These are phyloP conservation scores for Pichia insulana DNA, from an alignment of 805 yeast species.

Conservation along the genomic window DNA sequence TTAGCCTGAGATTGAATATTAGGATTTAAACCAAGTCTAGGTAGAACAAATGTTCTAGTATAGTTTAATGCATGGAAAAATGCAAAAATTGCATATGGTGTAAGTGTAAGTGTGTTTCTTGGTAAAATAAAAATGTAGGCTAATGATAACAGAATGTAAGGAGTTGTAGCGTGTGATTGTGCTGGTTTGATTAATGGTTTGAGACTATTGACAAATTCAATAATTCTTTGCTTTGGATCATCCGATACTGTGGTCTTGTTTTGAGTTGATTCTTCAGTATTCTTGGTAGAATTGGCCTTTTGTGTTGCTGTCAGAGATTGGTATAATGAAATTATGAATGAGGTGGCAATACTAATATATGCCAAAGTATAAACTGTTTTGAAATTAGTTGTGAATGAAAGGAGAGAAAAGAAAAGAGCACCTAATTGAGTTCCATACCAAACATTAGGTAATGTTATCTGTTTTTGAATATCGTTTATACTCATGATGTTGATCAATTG, in stretches of 20 bases:
- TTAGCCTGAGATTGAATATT: slow-evolving; percentile 11
- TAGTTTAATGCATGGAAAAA: slow-evolving; percentile 76
- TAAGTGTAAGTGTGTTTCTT: slow-evolving; percentile 48
- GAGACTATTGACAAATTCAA: slow-evolving; percentile 1
- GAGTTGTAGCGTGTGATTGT: slow-evolving; percentile 22
- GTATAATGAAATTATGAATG: slow-evolving; percentile 69
- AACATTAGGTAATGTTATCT: slow-evolving; percentile 22
- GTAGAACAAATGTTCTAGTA: slow-evolving; percentile 54
- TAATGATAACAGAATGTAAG: slow-evolving; percentile 54
- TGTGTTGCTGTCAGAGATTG: slow-evolving; percentile 38
- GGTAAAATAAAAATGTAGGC: slow-evolving; percentile 51
- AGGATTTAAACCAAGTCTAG: slow-evolving; percentile 36
- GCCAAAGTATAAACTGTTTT: slow-evolving; percentile 47
- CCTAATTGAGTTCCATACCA: slow-evolving; percentile 58
- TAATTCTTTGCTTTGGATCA: not conserved
- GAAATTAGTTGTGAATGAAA: slow-evolving; percentile 27
- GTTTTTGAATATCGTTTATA: not conserved
- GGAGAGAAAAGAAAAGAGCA: slow-evolving; percentile 32
- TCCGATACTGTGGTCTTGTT: slow-evolving; percentile 32
- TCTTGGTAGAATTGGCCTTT: slow-evolving; percentile 21
- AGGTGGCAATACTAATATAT: slow-evolving; percentile 54
- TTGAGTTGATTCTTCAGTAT: slow-evolving; percentile 21
- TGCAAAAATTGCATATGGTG: slow-evolving; percentile 73
- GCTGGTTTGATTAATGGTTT: slow-evolving; percentile 9
- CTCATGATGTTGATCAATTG: too few relatives aligned